A percentile compares a stretch with the other conserved stretches of the same genome.
phyloP scores from a whole-genome alignment of 352 stramenopile genomes.

The Phytophthora aleatoria region DNA sequence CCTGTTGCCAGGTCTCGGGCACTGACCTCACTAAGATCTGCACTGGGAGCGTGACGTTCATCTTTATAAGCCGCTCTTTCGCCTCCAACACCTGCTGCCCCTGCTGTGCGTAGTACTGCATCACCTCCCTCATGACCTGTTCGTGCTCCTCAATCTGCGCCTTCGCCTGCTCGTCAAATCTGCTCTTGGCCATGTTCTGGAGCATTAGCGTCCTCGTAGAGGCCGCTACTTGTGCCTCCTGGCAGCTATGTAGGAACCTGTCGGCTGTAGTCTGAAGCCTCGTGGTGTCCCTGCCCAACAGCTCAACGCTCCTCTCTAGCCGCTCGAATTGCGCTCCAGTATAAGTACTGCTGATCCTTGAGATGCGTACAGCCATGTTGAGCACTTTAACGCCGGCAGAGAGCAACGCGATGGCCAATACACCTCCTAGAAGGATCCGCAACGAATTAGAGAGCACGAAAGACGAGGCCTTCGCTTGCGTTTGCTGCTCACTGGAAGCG shows the following conservation, averaged over 20 bases:
- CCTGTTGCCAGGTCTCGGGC: constrained; percentile 10
- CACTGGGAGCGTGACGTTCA: constrained; percentile 35
- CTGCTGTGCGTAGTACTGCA: constrained; percentile 32
- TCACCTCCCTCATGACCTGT: constrained; percentile 29
- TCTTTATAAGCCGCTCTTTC: constrained; percentile 20
- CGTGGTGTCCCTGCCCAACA: constrained; percentile 24
- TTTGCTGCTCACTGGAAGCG: constrained; percentile 5
- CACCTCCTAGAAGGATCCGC: constrained; percentile 9
- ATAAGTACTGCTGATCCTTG: not conserved
- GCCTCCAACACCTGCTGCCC: constrained; percentile 33
- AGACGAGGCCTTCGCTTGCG: constrained; percentile 3
- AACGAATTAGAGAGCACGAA: constrained; percentile 15
- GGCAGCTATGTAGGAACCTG: constrained; percentile 32
- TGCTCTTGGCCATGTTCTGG: constrained; percentile 14
- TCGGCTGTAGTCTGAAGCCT: constrained; percentile 21
- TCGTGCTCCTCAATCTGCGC: constrained; percentile 24
- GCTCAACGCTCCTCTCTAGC: constrained; percentile 31
- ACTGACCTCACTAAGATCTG: constrained; percentile 20
- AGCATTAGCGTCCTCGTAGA: constrained; percentile 30
- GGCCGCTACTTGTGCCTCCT: constrained; percentile 29
- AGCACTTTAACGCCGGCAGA: constrained; percentile 6
- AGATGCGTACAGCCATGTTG: not conserved
- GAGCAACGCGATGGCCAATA: constrained; percentile 24
- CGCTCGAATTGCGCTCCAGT: constrained; percentile 30
- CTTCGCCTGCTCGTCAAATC: constrained; percentile 23